Conservation (phyloP, 306 rosid genomes). For the Benincasa hispida region DNA sequence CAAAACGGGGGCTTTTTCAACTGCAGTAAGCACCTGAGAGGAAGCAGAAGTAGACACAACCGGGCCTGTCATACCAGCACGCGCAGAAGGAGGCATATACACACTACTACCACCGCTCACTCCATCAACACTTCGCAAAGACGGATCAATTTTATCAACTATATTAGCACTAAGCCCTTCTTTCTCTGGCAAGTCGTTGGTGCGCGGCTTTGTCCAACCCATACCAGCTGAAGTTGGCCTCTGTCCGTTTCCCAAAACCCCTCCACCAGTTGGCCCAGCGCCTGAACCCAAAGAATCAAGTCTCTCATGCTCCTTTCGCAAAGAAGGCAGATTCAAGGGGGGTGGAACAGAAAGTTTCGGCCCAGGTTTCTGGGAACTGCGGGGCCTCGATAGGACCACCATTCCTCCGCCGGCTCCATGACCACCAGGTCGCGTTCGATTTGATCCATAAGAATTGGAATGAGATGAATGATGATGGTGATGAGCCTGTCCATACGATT, state of each 20-base stretch:
- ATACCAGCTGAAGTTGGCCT: constrained; percentile 67
- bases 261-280: constrained; percentile 49
- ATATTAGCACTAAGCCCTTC: constrained; percentile 29
- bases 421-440: constrained; percentile 34
- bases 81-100: constrained; percentile 59
- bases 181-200: constrained; percentile 34
- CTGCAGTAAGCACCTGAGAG: constrained; percentile 9
- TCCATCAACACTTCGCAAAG: constrained; percentile 25
- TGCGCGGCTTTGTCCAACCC: constrained; percentile 82
- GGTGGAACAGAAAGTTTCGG: constrained; percentile 93
- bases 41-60: constrained; percentile 13
- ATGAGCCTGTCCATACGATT: constrained; percentile 79
- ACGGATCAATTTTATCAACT: constrained; percentile 28
- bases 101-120: constrained; percentile 24
- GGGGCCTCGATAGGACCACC: constrained; percentile 80
- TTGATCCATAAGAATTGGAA: constrained; percentile 36
- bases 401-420: constrained; percentile 51
- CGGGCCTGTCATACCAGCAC: constrained; percentile 26
- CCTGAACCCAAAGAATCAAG: constrained; percentile 67
- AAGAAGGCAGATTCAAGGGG: constrained; percentile 94
- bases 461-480: constrained; percentile 30
- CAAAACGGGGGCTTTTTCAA: constrained; percentile 38
- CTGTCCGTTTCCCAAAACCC: constrained; percentile 47
- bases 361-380: constrained; percentile 84
- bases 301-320: constrained; percentile 79